Evolutionary conservation across 768 basidiomycete species (phyloP).

Genomic region (Clathrus columnatus): DNA sequence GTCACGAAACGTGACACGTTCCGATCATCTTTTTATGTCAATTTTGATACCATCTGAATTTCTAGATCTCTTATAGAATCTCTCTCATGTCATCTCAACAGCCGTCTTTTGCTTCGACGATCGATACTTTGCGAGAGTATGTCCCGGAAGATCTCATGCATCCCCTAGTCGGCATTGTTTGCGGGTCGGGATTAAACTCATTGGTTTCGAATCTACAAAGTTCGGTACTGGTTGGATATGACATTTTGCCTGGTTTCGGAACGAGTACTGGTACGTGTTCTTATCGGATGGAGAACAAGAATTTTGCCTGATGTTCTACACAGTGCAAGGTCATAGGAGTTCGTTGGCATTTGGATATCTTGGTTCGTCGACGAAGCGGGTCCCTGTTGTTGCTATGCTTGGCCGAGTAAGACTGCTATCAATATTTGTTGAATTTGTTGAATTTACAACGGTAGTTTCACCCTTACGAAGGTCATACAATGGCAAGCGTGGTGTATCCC

Average conservation of each 20-base stretch:
- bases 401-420: slow-evolving; percentile 49
- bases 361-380: slow-evolving; percentile 43
- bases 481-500: slow-evolving; percentile 66
- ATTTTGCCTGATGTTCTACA: background rate
- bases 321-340: slow-evolving; percentile 79
- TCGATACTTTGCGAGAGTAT: slow-evolving; percentile 12
- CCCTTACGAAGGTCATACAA: slow-evolving; percentile 73
- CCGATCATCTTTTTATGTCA: no score
- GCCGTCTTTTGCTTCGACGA: slow-evolving; percentile 9
- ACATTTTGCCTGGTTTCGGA: slow-evolving; percentile 61
- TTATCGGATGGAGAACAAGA: background rate
- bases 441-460: slow-evolving; percentile 49
- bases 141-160: slow-evolving; percentile 28
- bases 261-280: slow-evolving; percentile 58
- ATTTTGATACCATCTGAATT: no score
- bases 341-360: slow-evolving; percentile 73
- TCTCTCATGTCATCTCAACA: background rate
- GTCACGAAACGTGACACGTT: background rate
- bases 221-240: slow-evolving; percentile 54
- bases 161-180: slow-evolving; percentile 78
- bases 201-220: slow-evolving; percentile 55
- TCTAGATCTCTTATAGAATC: background rate
- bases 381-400: slow-evolving; percentile 84
- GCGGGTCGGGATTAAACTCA: slow-evolving; percentile 78
- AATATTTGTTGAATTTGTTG: background rate